Conservation (phyloP, 2,329 filamentous ascomycete species). For the Pezicula neosporulosa region DNA sequence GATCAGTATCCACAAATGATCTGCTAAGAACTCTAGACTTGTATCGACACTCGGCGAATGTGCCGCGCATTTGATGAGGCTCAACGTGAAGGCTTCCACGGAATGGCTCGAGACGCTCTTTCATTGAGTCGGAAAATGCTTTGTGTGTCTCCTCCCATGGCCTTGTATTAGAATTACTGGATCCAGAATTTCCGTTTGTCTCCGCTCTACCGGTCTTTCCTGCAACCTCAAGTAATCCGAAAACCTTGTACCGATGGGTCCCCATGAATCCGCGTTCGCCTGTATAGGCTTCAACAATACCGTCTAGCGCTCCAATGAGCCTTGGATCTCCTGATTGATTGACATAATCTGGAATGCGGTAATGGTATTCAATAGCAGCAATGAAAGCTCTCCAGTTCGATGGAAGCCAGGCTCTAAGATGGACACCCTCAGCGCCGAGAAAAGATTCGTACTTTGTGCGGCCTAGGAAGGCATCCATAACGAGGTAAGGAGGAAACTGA, state of each 20-base stretch:
- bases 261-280: constrained; percentile 55
- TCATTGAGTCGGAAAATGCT: constrained; percentile 51
- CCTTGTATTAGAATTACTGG: constrained; percentile 34
- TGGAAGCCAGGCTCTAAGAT: constrained; percentile 50
- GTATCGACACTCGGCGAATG: constrained; percentile 52
- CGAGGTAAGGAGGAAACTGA: constrained; percentile 48
- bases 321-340: constrained; percentile 44
- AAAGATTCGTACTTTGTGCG: constrained; percentile 49
- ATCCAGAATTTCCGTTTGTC: constrained; percentile 48
- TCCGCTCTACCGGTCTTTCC: constrained; percentile 49
- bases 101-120: constrained; percentile 47
- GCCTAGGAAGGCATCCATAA: constrained; percentile 53
- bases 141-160: constrained; percentile 49
- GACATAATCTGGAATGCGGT: constrained; percentile 50
- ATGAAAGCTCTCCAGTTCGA: constrained; percentile 53
- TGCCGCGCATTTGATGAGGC: constrained; percentile 50
- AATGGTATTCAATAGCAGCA: constrained; percentile 50
- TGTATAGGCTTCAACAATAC: constrained; percentile 51
- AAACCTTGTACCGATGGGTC: constrained; percentile 53
- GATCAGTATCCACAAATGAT: constrained; percentile 43
- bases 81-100: constrained; percentile 43
- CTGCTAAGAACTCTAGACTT: constrained; percentile 40
- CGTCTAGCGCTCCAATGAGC: constrained; percentile 49
- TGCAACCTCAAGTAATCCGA: constrained; percentile 50
- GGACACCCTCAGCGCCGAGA: constrained; percentile 47